Conservation (phyloP, 2,329 filamentous ascomycete genomes). For the Ascocoryne sarcoides region DNA sequence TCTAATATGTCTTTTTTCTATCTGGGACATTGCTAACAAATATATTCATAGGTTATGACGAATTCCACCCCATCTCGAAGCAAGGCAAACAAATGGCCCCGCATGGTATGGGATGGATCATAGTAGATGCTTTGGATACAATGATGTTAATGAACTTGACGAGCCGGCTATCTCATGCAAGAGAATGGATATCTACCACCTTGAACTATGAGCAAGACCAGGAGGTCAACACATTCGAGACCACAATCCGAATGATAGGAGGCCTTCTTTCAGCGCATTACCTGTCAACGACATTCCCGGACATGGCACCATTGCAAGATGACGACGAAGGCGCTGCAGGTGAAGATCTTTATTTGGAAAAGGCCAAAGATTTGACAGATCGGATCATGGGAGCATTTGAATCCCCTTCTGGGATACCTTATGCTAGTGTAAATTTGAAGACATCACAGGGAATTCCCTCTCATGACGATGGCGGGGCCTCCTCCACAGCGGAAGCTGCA, state of each 20-base stretch:
- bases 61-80: conserved; percentile 78
- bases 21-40: conserved; percentile 25
- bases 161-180: conserved; percentile 69
- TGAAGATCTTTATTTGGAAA: conserved; percentile 92
- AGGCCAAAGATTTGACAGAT: conserved; percentile 86
- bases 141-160: conserved; percentile 98
- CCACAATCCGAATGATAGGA: conserved; percentile 94
- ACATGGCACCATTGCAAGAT: conserved; percentile 65
- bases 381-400: conserved; percentile 82
- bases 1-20: conserved; percentile 1
- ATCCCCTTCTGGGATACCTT: conserved; percentile 77
- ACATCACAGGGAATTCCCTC: conserved; percentile 68
- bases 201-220: conserved; percentile 86
- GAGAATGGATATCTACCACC: conserved; percentile 77
- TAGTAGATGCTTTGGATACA: conserved; percentile 90
- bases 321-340: conserved; percentile 65
- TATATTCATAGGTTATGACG: conserved; percentile 57
- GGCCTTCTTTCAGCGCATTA: conserved; percentile 91
- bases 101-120: conserved; percentile 93
- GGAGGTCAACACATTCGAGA: conserved; percentile 96
- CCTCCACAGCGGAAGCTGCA: conserved; percentile 88
- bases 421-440: conserved; percentile 80
- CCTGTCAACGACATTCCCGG: conserved; percentile 72
- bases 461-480: conserved; percentile 77
- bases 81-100: conserved; percentile 75